Evolutionary conservation across 441 rosid genomes (phyloP), one percentile per base, ranked within the genome.

Genomic region (Adansonia madagascariensis): DNA sequence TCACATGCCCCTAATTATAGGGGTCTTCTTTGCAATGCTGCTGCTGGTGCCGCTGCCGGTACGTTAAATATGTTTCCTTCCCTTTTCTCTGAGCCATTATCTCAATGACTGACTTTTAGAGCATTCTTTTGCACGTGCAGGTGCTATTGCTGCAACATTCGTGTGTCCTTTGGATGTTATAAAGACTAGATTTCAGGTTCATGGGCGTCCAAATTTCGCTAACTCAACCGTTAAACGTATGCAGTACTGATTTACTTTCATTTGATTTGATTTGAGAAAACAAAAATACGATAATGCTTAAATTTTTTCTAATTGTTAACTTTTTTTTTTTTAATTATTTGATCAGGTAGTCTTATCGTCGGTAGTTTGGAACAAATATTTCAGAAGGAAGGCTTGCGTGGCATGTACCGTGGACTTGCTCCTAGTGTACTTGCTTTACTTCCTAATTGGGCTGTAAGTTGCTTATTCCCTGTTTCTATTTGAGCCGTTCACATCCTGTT

Each of bases 131-230:
- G 4, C 15, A 59, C 17, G 52, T 78, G 55, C 80, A 94, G 97
- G 97, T 67, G 90, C 83, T 46, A 71, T 90, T 75, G 92, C 92
- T 69, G 92, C 92, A 67, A 87, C 92, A 65, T 90, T 89, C 75
- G 92, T 90, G 78, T 90, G 94, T 74, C 92, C 92, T 70, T 82
- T 90, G 71, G 92, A 90, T 78, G 94, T 90, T 44, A 88, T 90
- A 63, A 90, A 90, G 82, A 90, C 91, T 41, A 86, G 94, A 80
- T 86, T 90, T 78, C 94, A 90, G 74, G 94, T 90, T 79, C 90
- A 90, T 69, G 94, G 94, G 73, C 61, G 89, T 6, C 90, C 88
- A 17, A 74, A 80, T 71, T 81, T 84, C 10, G 71, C 79, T 47
- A 75, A 80, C 81, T 72, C 79, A 22, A 82, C 77, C 52, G 78